These are phyloP conservation scores for Citrus inodora DNA, from an alignment of 345 rosid species.

Conservation along the genomic window DNA sequence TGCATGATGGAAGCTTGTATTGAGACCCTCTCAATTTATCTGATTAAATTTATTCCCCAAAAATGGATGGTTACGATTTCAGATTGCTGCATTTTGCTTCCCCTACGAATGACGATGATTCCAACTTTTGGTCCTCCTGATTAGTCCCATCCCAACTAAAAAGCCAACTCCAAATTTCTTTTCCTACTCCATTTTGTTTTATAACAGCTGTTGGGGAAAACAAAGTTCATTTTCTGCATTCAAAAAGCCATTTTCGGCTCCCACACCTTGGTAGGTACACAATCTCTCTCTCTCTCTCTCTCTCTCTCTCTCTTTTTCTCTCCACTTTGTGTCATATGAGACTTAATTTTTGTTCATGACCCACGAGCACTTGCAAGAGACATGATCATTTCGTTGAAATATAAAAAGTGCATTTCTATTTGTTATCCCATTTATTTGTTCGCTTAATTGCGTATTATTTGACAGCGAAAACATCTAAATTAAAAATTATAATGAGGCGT, in stretches of 20 bases:
- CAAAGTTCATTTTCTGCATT: neutral
- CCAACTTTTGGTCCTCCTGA: neutral
- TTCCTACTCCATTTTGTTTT: neutral
- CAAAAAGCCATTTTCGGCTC: conserved; percentile 4
- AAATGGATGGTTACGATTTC: neutral
- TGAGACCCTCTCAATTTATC: neutral
- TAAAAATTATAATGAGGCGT: neutral
- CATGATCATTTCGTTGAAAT: neutral
- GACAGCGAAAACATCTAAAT: neutral
- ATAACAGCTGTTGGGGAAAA: neutral
- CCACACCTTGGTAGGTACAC: neutral
- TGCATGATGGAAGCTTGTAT: neutral
- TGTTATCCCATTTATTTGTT: neutral
- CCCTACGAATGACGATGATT: neutral
- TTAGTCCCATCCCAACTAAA: neutral
- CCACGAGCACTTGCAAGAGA: neutral
- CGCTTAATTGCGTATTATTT: neutral
- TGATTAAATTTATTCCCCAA: neutral
- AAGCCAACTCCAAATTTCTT: neutral
- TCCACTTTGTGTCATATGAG: neutral
- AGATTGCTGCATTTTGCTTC: neutral
- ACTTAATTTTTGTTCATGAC: neutral
- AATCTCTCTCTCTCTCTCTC: neutral
- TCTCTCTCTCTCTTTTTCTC: too few species aligned
- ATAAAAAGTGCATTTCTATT: neutral